Conservation (phyloP, 2,329 filamentous ascomycete species). For the Penicillium sp. region DNA sequence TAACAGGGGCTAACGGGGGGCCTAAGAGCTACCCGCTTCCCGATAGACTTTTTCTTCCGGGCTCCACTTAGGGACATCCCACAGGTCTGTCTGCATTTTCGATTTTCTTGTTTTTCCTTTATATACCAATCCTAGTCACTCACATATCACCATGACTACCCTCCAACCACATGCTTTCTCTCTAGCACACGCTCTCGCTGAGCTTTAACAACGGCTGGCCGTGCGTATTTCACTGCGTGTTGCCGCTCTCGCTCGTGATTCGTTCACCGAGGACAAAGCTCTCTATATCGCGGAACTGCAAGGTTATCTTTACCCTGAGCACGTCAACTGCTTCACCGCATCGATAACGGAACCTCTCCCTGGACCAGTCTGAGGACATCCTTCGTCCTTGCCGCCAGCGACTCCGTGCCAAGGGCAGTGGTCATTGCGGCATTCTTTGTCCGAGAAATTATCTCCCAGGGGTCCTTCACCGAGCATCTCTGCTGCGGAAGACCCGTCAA, state of each 20-base stretch:
- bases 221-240: constrained; percentile 14
- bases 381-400: constrained; percentile 12
- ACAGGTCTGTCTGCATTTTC: not conserved
- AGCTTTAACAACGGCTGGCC: constrained; percentile 23
- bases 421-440: constrained; percentile 15
- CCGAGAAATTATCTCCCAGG: constrained; percentile 5
- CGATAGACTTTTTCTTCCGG: not conserved
- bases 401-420: constrained; percentile 13
- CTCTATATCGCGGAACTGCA: constrained; percentile 13
- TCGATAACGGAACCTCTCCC: constrained; percentile 20
- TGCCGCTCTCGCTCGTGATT: constrained; percentile 19
- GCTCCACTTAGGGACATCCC: not conserved
- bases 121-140: not conserved
- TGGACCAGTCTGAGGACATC: constrained; percentile 10
- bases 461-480: constrained; percentile 17
- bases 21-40: too few relatives aligned
- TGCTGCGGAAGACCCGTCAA: constrained; percentile 14
- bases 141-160: constrained; percentile 15
- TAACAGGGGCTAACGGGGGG: too few relatives aligned
- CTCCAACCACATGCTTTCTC: constrained; percentile 26
- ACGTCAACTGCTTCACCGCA: constrained; percentile 22
- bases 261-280: constrained; percentile 11
- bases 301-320: constrained; percentile 20
- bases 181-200: constrained; percentile 21
- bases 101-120: not conserved